These are phyloP conservation scores for Pichia manshurica DNA, from an alignment of 805 yeast species.

Conservation along the genomic window DNA sequence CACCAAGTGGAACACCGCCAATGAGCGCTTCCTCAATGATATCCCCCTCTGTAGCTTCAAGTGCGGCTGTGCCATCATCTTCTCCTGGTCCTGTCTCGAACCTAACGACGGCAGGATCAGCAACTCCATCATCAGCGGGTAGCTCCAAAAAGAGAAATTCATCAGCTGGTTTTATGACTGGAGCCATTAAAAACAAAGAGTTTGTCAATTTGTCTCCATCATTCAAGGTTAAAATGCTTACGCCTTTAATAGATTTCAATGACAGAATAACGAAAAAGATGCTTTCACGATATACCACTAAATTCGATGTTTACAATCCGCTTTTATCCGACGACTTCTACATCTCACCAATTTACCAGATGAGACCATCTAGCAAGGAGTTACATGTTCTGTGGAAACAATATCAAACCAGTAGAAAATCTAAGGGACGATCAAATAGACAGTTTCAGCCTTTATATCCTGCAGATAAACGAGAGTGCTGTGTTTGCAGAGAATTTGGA, in stretches of 20 bases:
- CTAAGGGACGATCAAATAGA: constrained; percentile 8
- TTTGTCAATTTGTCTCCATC: constrained; percentile 3
- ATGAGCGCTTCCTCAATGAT: background rate
- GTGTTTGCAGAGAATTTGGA: constrained; percentile 45
- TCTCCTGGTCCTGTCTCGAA: background rate
- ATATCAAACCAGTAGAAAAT: constrained; percentile 16
- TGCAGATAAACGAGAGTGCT: constrained; percentile 39
- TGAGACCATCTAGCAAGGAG: constrained; percentile 20
- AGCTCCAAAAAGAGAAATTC: background rate
- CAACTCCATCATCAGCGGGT: background rate
- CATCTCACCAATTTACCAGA: constrained; percentile 18
- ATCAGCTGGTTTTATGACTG: background rate
- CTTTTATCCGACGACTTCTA: constrained; percentile 13
- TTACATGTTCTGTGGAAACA: constrained; percentile 19
- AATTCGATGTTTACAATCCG: constrained; percentile 23
- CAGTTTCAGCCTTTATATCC: constrained; percentile 19
- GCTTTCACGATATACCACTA: constrained; percentile 23
- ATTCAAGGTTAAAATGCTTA: constrained; percentile 3
- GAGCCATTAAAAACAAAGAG: constrained; percentile 6
- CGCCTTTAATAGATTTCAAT: constrained; percentile 6
- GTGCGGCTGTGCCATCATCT: background rate
- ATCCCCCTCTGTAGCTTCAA: background rate
- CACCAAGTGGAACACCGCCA: background rate
- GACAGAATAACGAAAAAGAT: constrained; percentile 12
- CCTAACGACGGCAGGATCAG: background rate